phyloP scores from a whole-genome alignment of 495 filamentous ascomycete genomes.

The Sabuloglossum arenarium region DNA sequence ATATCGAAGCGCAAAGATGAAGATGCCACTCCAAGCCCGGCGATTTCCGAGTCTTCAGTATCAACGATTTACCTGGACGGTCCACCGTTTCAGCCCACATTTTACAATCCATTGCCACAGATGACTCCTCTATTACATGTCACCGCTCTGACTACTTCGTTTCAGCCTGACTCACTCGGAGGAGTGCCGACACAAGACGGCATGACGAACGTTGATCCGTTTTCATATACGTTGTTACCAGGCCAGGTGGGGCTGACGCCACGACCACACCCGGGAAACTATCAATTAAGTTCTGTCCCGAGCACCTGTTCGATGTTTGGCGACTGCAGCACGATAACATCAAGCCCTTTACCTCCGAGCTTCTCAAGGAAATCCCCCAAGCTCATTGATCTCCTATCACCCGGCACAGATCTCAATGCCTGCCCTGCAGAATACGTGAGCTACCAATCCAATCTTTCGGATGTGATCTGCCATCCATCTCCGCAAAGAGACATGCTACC shows the following conservation, averaged over 20 bases:
- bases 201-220: not conserved
- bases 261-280: slow-evolving; percentile 3
- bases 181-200: not conserved
- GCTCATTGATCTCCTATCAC: slow-evolving; percentile 22
- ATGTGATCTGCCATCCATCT: not conserved
- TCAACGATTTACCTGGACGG: not conserved
- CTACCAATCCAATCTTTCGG: slow-evolving; percentile 10
- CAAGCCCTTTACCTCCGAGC: slow-evolving; percentile 14
- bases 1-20: not conserved
- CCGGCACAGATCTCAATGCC: slow-evolving; percentile 22
- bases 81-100: not conserved
- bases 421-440: slow-evolving; percentile 15
- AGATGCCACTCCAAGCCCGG: not conserved
- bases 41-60: not conserved
- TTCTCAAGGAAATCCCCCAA: slow-evolving; percentile 22
- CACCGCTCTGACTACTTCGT: not conserved
- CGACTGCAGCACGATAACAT: slow-evolving; percentile 12
- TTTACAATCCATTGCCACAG: not conserved
- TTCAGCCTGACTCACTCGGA: not conserved
- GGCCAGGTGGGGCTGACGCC: not conserved
- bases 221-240: not conserved
- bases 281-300: slow-evolving; percentile 6
- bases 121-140: not conserved
- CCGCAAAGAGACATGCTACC: slow-evolving; percentile 3
- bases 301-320: slow-evolving; percentile 16